Evolutionary conservation across 306 rosid genomes (phyloP).

Genomic region (Ormosia emarginata): DNA sequence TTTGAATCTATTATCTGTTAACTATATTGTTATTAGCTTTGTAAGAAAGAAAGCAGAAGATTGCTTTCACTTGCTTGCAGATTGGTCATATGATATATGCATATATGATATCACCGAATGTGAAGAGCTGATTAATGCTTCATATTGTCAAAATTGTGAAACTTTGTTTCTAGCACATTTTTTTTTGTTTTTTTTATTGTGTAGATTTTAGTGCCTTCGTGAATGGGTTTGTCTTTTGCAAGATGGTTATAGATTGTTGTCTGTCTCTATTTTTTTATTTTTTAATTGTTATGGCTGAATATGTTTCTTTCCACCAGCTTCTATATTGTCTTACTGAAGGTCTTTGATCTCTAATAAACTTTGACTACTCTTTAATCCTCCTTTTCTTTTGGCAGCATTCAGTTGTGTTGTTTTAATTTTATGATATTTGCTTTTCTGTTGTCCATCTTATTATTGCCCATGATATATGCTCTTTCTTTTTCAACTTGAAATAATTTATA

Average conservation of each 20-base stretch:
- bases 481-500: background rate
- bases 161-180: background rate
- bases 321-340: background rate
- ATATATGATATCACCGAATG: background rate
- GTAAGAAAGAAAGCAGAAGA: background rate
- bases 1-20: background rate
- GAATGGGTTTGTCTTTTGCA: background rate
- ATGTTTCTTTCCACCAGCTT: background rate
- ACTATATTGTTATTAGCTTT: background rate
- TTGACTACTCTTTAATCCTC: background rate
- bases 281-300: background rate
- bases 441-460: background rate
- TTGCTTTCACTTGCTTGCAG: background rate
- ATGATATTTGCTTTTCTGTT: background rate
- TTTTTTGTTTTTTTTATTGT: background rate
- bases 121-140: background rate
- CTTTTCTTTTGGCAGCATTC: background rate
- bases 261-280: background rate
- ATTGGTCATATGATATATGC: background rate
- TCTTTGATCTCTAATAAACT: background rate
- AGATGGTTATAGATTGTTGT: background rate
- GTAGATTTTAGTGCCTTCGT: background rate
- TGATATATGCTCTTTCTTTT: conserved; percentile 13
- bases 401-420: background rate
- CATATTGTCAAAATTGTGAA: background rate